A percentile compares a stretch with the other conserved stretches of the same genome.
Evolutionary conservation across 2,329 filamentous ascomycete genomes (phyloP).

Genomic region (Laburnicola sp.): DNA sequence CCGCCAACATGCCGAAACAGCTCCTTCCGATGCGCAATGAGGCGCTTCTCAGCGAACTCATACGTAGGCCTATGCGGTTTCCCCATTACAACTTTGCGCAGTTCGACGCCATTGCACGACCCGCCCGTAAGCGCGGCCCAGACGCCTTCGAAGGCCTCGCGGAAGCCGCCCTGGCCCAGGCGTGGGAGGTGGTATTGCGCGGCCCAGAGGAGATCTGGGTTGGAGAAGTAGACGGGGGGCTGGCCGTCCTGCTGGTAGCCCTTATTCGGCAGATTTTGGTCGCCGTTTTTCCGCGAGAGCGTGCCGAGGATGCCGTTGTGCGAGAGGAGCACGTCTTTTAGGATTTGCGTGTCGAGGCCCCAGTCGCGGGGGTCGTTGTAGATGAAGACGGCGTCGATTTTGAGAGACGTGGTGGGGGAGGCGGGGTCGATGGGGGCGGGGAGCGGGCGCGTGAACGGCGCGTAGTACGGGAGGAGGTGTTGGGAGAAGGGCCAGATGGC

Average conservation of each 20-base stretch:
- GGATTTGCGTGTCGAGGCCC: constrained; percentile 84
- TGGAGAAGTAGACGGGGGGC: constrained; percentile 82
- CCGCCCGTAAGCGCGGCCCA: constrained; percentile 73
- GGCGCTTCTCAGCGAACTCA: constrained; percentile 75
- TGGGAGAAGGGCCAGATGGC: constrained; percentile 82
- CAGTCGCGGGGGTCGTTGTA: constrained; percentile 97
- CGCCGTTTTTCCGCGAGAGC: constrained; percentile 71
- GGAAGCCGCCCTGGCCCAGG: constrained; percentile 89
- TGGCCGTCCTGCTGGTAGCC: constrained; percentile 85
- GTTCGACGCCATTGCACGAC: constrained; percentile 53
- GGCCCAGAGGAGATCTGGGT: constrained; percentile 88
- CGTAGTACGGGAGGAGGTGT: constrained; percentile 65
- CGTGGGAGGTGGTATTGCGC: constrained; percentile 82
- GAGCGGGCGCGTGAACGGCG: constrained; percentile 59
- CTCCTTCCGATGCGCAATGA: constrained; percentile 62
- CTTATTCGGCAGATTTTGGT: constrained; percentile 64
- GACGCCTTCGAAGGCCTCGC: constrained; percentile 76
- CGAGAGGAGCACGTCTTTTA: constrained; percentile 81
- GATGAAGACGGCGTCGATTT: constrained; percentile 87
- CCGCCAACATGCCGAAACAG: constrained; percentile 46
- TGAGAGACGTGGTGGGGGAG: constrained; percentile 59
- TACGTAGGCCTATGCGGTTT: constrained; percentile 82
- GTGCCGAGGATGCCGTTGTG: constrained; percentile 79
- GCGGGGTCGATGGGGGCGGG: constrained; percentile 55
- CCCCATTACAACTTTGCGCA: constrained; percentile 72